Evolutionary conservation across 371 early-diverging fungal genomes (phyloP).

Genomic region (Mucor irregularis): DNA sequence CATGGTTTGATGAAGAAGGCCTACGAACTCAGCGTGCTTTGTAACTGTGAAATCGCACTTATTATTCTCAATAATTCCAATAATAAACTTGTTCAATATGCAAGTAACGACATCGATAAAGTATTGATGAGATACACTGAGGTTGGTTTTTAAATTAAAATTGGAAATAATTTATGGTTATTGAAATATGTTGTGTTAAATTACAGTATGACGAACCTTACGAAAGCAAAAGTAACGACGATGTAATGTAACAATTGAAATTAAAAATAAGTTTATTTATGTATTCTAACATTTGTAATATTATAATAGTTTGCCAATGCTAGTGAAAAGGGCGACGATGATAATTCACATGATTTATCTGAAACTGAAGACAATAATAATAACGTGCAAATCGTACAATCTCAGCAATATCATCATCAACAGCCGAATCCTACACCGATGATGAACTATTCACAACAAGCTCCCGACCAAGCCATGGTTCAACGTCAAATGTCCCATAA

Average conservation of each 20-base stretch:
- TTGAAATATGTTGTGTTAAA: background rate
- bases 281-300: background rate
- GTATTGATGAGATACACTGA: slow-evolving; percentile 91
- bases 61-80: slow-evolving; percentile 88
- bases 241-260: slow-evolving; percentile 50
- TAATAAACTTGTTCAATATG: slow-evolving; percentile 91
- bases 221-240: slow-evolving; percentile 64
- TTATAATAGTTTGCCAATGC: slow-evolving; percentile 20
- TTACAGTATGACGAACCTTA: slow-evolving; percentile 64
- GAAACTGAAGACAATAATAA: slow-evolving; percentile 11
- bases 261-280: background rate
- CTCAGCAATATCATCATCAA: slow-evolving; percentile 8
- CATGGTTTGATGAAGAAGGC: slow-evolving; percentile 99
- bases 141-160: slow-evolving; percentile 36
- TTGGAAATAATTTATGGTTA: background rate
- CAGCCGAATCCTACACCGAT: slow-evolving; percentile 12
- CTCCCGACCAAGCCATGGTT: slow-evolving; percentile 4
- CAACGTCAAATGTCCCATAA: slow-evolving; percentile 6
- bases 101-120: slow-evolving; percentile 89
- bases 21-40: slow-evolving; percentile 94
- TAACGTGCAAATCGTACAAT: slow-evolving; percentile 7
- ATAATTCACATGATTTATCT: slow-evolving; percentile 12
- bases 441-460: slow-evolving; percentile 3
- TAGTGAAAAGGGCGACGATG: slow-evolving; percentile 18
- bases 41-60: slow-evolving; percentile 95